Percentiles rank a stretch among this genome's conserved stretches.
These are phyloP conservation scores for Skeletonema marinoi DNA, from an alignment of 108 stramenopile species.

Conservation along the genomic window DNA sequence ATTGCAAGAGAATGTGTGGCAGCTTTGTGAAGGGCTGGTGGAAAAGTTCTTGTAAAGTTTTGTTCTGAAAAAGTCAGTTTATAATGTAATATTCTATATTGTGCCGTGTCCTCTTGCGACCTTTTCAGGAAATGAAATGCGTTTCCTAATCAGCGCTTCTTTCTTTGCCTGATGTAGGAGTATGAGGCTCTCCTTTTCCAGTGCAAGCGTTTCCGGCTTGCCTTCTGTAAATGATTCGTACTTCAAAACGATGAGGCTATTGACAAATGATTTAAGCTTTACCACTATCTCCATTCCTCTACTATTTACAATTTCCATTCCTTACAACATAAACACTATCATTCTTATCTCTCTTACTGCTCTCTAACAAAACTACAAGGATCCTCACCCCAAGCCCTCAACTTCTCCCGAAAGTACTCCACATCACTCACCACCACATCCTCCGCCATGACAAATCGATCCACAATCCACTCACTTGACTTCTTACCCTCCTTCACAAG, in stretches of 20 bases:
- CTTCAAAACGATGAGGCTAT: no score
- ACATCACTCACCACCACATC: conserved; percentile 51
- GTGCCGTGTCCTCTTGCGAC: no score
- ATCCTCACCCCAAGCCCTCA: neutral
- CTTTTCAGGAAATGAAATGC: no score
- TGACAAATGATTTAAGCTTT: no score
- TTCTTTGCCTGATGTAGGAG: no score
- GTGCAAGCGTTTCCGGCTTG: no score
- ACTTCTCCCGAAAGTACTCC: conserved; percentile 25
- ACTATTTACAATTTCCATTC: no score
- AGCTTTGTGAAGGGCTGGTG: conserved; percentile 50
- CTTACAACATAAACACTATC: neutral
- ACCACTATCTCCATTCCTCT: no score
- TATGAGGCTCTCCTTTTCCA: no score
- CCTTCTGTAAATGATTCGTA: no score
- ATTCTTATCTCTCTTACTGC: neutral
- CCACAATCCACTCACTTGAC: conserved; percentile 43
- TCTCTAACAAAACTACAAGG: conserved; percentile 14
- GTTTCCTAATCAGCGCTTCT: no score
- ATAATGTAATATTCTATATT: no score
- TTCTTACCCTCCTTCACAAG: conserved; percentile 26
- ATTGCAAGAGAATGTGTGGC: conserved; percentile 53
- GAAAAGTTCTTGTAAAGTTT: conserved; percentile 13
- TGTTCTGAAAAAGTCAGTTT: neutral
- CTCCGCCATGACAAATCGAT: conserved; percentile 35